Base-by-base conservation (phyloP, 805 yeast species). In the Metschnikowia vanudenii region DNA sequence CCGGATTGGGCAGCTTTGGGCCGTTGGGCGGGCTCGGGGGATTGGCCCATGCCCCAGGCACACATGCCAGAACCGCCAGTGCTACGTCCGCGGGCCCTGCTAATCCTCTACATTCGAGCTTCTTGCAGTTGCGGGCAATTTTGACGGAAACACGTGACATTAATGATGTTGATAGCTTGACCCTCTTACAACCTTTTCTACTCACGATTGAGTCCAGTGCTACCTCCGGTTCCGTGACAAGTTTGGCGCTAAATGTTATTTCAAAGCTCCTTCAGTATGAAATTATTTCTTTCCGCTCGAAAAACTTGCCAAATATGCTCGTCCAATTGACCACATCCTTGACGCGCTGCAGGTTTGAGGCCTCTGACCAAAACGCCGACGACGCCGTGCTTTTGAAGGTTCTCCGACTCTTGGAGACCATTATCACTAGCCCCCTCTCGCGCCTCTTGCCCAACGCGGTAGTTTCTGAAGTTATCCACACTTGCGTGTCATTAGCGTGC, bases 301-400 rank as follows among this genome's bases (percentile, higher is more conserved):
- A 72, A 26, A 83, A 85, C 46, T 66, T 86, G 17, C 75, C 71
- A 28, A 74, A 69, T 39, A 77, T 85, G 1, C 65, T 88, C 50
- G 77, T 81, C 14, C 88, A 87, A 58, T 75, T 86, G 39, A 78
- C 84, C 9, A 79, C 80, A 28, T 79, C 97, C 0, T 74, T 94
- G 51, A 88, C 98, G 0, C 96, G 89, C 62, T 94, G 98, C 67
- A 80, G 96, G 38, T 94, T 94, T 62, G 97, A 94, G 70, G 96
- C 96, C 2, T 85, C 94, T 0, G 97, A 91, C 61, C 96, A 89
- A 62, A 78, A 85, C 30, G 85, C 88, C 36, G 98, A 94, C 67
- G 99, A 94, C 62, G 87, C 95, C 0, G 92, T 94, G 3, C 70
- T 94, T 38, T 74, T 92, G 42, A 88, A 88, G 59, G 96, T 94